These are phyloP conservation scores for Thraustochytrium sp. DNA, from an alignment of 352 stramenopile genomes.

Conservation along the genomic window DNA sequence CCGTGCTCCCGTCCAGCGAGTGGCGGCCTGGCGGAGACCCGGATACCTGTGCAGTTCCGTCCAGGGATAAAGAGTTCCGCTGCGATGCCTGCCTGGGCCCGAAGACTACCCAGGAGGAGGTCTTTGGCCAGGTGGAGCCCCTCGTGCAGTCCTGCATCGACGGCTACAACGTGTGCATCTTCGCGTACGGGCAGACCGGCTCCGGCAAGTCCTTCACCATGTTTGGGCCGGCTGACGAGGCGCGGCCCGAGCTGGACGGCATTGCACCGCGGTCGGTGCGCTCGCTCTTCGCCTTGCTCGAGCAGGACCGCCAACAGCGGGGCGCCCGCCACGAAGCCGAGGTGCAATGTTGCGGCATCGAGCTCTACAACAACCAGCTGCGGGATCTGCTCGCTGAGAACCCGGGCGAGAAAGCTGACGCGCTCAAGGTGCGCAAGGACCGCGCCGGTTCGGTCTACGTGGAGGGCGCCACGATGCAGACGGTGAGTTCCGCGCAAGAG, in stretches of 20 bases:
- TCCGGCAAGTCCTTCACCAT: constrained; percentile 68
- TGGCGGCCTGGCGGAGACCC: neutral
- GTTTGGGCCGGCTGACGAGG: constrained; percentile 59
- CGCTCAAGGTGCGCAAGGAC: neutral
- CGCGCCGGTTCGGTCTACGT: neutral
- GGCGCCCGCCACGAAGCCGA: neutral
- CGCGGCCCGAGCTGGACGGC: neutral
- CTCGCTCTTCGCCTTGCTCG: neutral
- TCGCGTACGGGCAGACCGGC: constrained; percentile 81
- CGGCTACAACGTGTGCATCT: constrained; percentile 86
- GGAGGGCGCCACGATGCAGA: neutral
- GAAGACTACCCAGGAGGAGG: constrained; percentile 50
- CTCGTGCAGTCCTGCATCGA: constrained; percentile 78
- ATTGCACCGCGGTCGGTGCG: constrained; percentile 10
- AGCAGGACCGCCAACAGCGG: neutral
- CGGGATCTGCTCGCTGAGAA: constrained; percentile 10
- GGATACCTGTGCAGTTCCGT: neutral
- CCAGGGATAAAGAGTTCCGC: constrained; percentile 43
- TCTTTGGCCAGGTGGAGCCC: constrained; percentile 51
- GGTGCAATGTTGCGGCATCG: neutral
- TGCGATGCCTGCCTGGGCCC: constrained; percentile 56
- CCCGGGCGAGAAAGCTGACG: neutral
- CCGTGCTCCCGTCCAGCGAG: neutral
- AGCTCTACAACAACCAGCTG: constrained; percentile 40
- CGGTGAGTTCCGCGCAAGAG: neutral